A percentile compares a stretch with the other conserved stretches of the same genome.
Conservation (phyloP, 345 rosid genomes). For the Euphorbia peplus region DNA sequence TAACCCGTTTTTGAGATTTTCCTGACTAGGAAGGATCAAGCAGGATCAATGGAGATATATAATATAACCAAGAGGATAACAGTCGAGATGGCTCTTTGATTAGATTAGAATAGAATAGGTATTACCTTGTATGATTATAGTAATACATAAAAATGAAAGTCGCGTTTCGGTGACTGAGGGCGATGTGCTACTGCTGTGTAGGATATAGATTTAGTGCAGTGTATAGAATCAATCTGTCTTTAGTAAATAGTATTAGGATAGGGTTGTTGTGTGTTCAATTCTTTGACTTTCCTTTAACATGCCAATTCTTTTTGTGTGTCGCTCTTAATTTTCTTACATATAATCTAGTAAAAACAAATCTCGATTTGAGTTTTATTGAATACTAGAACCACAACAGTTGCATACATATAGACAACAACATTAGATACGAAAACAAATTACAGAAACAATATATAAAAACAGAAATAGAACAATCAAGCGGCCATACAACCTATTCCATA, state of each 20-base stretch:
- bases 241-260: not conserved
- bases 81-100: not conserved
- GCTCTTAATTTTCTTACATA: too few relatives aligned
- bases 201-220: slow-evolving; percentile 3
- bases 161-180: not conserved
- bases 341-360: too few relatives aligned
- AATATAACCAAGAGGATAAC: not conserved
- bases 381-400: not conserved
- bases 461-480: slow-evolving; percentile 29
- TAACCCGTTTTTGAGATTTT: slow-evolving; percentile 11
- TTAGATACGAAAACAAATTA: not conserved
- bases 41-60: not conserved
- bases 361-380: not conserved
- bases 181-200: not conserved
- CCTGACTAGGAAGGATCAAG: slow-evolving; percentile 4
- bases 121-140: not conserved
- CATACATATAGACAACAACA: not conserved
- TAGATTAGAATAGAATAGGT: not conserved
- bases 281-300: not conserved
- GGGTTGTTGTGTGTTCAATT: not conserved
- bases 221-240: slow-evolving; percentile 1
- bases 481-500: slow-evolving; percentile 68
- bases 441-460: not conserved
- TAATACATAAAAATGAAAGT: not conserved
- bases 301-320: not conserved